These are phyloP conservation scores for Dioscorea cayenensis DNA, from an alignment of 116 monocot genomes.

Conservation along the genomic window DNA sequence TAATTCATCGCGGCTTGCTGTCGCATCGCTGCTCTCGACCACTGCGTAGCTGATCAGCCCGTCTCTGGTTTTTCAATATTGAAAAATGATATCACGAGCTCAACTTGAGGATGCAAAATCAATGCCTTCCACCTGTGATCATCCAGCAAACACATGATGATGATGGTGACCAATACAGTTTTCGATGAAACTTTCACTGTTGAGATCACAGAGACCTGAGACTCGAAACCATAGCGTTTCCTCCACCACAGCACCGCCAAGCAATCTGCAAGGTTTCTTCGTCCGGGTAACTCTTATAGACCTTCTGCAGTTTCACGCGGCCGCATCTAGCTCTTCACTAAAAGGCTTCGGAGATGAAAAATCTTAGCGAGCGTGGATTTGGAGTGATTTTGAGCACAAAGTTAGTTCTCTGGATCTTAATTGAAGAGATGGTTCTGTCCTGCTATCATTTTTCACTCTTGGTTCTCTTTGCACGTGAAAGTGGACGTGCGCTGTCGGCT, in stretches of 20 bases:
- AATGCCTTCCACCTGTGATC: conserved; percentile 72
- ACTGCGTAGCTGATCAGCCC: conserved; percentile 54
- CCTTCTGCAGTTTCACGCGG: conserved; percentile 83
- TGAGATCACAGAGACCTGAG: background rate
- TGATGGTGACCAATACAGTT: background rate
- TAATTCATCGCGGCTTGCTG: conserved; percentile 65
- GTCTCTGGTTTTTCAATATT: conserved; percentile 64
- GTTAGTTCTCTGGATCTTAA: background rate
- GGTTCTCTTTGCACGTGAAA: conserved; percentile 9
- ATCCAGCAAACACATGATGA: background rate
- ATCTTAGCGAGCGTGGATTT: conserved; percentile 14
- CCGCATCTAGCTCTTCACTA: conserved; percentile 56
- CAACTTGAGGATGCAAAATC: conserved; percentile 59
- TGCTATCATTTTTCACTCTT: background rate
- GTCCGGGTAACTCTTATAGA: conserved; percentile 79
- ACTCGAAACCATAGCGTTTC: conserved; percentile 78
- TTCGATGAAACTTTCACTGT: background rate
- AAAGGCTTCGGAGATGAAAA: conserved; percentile 19
- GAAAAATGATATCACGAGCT: conserved; percentile 79
- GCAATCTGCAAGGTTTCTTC: conserved; percentile 85
- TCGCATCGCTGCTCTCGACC: conserved; percentile 68
- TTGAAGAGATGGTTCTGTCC: background rate
- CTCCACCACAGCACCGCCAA: conserved; percentile 89
- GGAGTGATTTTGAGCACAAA: conserved; percentile 12
- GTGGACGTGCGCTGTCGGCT: background rate